Percentiles rank a stretch among this genome's conserved stretches.
Conservation (phyloP, 2,329 filamentous ascomycete genomes). For the Metarhizium robertsii region DNA sequence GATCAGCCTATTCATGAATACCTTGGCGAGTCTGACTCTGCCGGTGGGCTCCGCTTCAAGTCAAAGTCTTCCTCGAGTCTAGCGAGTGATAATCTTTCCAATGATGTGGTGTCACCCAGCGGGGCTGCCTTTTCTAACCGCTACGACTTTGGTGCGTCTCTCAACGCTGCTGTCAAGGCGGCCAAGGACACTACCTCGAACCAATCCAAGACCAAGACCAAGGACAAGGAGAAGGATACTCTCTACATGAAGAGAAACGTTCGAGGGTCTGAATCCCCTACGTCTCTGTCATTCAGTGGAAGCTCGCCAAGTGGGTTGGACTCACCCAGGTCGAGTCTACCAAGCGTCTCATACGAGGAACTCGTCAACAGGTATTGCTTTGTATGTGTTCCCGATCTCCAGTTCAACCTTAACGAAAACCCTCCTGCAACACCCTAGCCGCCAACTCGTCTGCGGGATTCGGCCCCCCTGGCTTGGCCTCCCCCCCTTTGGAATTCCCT, state of each 20-base stretch:
- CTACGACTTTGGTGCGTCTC: conserved; percentile 92
- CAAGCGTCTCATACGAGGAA: conserved; percentile 89
- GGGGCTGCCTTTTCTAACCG: conserved; percentile 79
- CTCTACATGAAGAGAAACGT: conserved; percentile 45
- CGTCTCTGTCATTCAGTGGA: not conserved
- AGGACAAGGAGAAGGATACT: conserved; percentile 44
- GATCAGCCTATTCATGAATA: conserved; percentile 52
- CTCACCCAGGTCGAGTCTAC: conserved; percentile 38
- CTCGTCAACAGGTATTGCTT: conserved; percentile 99
- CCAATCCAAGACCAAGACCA: not conserved
- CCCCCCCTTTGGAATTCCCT: no score
- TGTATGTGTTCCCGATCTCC: conserved; percentile 63
- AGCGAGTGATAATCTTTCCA: conserved; percentile 51
- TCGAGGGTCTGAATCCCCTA: conserved; percentile 14
- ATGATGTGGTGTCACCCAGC: conserved; percentile 43
- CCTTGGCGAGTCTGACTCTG: conserved; percentile 50
- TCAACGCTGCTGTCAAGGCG: conserved; percentile 70
- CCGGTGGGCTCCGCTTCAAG: conserved; percentile 57
- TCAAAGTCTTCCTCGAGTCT: conserved; percentile 54
- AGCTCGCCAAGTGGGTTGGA: conserved; percentile 14
- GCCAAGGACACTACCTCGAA: conserved; percentile 51
- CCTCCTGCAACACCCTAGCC: conserved; percentile 10
- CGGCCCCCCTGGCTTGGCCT: not conserved
- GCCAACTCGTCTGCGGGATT: not conserved
- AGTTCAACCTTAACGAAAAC: conserved; percentile 16